Conservation (phyloP, 495 filamentous ascomycete genomes). For the Bacidia gigantensis region DNA sequence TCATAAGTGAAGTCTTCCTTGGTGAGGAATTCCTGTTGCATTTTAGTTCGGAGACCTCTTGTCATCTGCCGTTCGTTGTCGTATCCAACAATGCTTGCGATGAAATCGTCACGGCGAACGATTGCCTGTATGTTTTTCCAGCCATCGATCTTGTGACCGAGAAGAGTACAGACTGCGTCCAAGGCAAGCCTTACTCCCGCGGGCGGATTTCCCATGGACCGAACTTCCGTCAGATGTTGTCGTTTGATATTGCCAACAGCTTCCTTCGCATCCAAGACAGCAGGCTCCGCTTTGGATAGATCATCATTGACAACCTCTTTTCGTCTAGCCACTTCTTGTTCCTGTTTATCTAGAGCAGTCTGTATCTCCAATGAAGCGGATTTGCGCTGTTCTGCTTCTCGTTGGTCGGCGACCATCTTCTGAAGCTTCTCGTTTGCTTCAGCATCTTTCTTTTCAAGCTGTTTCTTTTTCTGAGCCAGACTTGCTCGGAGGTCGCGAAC, state of each 20-base stretch:
- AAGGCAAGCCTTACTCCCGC: slow-evolving; percentile 80
- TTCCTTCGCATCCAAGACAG: slow-evolving; percentile 80
- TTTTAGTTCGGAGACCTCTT: slow-evolving; percentile 59
- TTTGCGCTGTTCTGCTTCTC: slow-evolving; percentile 87
- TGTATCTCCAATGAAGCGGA: slow-evolving; percentile 79
- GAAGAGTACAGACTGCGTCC: slow-evolving; percentile 85
- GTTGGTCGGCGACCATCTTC: slow-evolving; percentile 91
- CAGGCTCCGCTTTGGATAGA: slow-evolving; percentile 82
- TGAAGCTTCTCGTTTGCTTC: slow-evolving; percentile 96
- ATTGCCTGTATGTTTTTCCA: slow-evolving; percentile 87
- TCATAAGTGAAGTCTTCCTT: slow-evolving; percentile 94
- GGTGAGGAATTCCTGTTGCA: slow-evolving; percentile 83
- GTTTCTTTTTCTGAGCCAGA: slow-evolving; percentile 82
- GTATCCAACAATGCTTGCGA: slow-evolving; percentile 93
- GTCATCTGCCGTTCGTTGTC: slow-evolving; percentile 97
- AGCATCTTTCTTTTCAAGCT: slow-evolving; percentile 83
- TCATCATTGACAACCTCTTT: slow-evolving; percentile 77
- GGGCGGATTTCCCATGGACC: slow-evolving; percentile 88
- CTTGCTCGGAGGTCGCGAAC: slow-evolving; percentile 81
- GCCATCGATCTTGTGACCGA: slow-evolving; percentile 77
- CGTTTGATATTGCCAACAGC: slow-evolving; percentile 96
- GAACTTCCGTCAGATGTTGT: slow-evolving; percentile 92
- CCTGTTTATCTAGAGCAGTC: slow-evolving; percentile 71
- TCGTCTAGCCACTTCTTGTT: slow-evolving; percentile 72
- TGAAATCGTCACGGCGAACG: slow-evolving; percentile 86